phyloP scores from a whole-genome alignment of 768 basidiomycete genomes.

The Cyathus striatus region DNA sequence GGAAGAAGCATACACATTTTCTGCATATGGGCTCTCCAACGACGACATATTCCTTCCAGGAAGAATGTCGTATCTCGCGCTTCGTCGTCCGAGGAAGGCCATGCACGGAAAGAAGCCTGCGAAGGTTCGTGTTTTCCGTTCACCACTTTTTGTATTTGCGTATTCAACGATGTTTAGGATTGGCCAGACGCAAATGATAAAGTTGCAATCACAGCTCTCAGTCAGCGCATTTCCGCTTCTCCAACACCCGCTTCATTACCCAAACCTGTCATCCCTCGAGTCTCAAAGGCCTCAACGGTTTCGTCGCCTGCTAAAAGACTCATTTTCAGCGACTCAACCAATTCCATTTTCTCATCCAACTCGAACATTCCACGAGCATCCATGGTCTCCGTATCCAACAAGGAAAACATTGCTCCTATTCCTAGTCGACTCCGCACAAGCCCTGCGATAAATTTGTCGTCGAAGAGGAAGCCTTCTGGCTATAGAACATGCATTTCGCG shows the following conservation, averaged over 20 bases:
- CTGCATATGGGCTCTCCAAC: constrained; percentile 1
- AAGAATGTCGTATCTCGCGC: not conserved
- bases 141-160: not conserved
- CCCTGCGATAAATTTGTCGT: too few relatives aligned
- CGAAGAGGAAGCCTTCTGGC: too few relatives aligned
- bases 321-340: too few relatives aligned
- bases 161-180: not conserved
- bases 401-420: too few relatives aligned
- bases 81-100: constrained; percentile 1
- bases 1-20: constrained; percentile 3
- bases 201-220: not conserved
- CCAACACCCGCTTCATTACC: not conserved
- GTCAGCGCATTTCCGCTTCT: not conserved
- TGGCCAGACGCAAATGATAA: not conserved
- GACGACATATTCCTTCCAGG: not conserved
- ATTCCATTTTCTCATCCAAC: too few relatives aligned
- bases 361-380: too few relatives aligned
- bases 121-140: not conserved
- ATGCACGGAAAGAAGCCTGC: not conserved
- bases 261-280: not conserved
- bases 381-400: too few relatives aligned
- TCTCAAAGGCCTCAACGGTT: not conserved
- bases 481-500: too few relatives aligned
- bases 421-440: too few relatives aligned
- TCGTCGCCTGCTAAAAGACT: too few relatives aligned